Evolutionary conservation across 331 rosid species (phyloP), one percentile per base, ranked within the genome.

Genomic region (Pyrus hybrid): DNA sequence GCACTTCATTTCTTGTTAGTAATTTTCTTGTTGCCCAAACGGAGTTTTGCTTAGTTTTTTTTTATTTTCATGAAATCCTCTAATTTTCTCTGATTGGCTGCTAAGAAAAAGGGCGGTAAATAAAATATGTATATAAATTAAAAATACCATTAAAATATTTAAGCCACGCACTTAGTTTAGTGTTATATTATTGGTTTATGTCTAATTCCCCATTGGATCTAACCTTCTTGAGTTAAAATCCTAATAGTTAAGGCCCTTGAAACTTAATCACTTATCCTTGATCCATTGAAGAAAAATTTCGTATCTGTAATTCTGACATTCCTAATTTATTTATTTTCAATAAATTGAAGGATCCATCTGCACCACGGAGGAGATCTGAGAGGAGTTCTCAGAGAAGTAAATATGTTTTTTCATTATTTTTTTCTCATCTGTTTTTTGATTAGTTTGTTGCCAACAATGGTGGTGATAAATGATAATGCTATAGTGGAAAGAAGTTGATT

Each of bases 341-440:
- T 63, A 25, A 16, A 69, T 13, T 49, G 82, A 62, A 77, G 85
- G 13, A 5, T n/a, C 47, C 79, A 20, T 54, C 65, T 41, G 54
- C 41, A 64, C 51, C 68, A 13, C 3, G 53, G 7, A n/a, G 28
- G 7, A 41, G 8, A 57, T 51, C 71, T 4, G 41, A n/a, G 49
- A 60, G 37, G 57, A 62, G 16, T 33, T 5, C 78, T 9, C 61
- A 66, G 17, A 10, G 17, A 60, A 20, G 85, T 82, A 78, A 77
- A 35, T 23, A 18, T 21, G 21, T 41, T 41, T 62, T 57, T 33
- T 57, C 16, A 8, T 47, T 25, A 18, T 23, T 13, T 70, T 21
- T 43, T 43, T 43, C 49, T 43, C 16, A 13, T 35, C 37, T 51
- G 56, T 70, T 35, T 16, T 70, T 8, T 6, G 11, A 37, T 37